These are phyloP conservation scores for Chrysosporium keratinophilum DNA, from an alignment of 2,329 filamentous ascomycete genomes.

Conservation along the genomic window DNA sequence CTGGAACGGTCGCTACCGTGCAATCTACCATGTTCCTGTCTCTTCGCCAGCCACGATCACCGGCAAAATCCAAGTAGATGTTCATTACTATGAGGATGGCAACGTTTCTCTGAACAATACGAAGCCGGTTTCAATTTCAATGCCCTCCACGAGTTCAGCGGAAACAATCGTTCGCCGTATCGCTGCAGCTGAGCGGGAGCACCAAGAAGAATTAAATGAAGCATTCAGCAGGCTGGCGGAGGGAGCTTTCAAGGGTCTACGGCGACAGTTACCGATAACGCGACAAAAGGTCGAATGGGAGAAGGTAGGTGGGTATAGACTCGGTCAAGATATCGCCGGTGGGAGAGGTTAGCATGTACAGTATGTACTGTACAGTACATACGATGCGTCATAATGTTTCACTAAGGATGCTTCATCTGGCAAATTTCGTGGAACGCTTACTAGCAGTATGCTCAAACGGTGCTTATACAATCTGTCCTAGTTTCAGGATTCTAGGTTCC, in stretches of 20 bases:
- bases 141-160: constrained; percentile 50
- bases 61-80: constrained; percentile 81
- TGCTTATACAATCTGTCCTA: too few species aligned
- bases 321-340: constrained; percentile 69
- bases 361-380: too few species aligned
- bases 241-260: constrained; percentile 85
- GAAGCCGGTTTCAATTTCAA: constrained; percentile 57
- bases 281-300: constrained; percentile 99
- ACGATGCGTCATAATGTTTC: too few species aligned
- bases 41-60: constrained; percentile 51
- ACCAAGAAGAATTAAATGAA: constrained; percentile 90
- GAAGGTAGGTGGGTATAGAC: constrained; percentile 84
- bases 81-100: constrained; percentile 99
- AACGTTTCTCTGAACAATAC: constrained; percentile 90
- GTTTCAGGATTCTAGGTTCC: too few species aligned
- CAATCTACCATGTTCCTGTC: constrained; percentile 68
- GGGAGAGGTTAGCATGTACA: constrained; percentile 36
- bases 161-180: constrained; percentile 71
- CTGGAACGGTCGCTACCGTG: constrained; percentile 97
- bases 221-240: constrained; percentile 83
- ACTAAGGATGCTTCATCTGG: too few species aligned
- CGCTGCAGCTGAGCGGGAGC: constrained; percentile 71
- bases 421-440: too few species aligned
- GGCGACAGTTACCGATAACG: constrained; percentile 88
- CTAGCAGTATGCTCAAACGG: too few species aligned